Evolutionary conservation across 805 yeast species (phyloP), one percentile per base, ranked within the genome.

Genomic region (Ascoidea tarda): DNA sequence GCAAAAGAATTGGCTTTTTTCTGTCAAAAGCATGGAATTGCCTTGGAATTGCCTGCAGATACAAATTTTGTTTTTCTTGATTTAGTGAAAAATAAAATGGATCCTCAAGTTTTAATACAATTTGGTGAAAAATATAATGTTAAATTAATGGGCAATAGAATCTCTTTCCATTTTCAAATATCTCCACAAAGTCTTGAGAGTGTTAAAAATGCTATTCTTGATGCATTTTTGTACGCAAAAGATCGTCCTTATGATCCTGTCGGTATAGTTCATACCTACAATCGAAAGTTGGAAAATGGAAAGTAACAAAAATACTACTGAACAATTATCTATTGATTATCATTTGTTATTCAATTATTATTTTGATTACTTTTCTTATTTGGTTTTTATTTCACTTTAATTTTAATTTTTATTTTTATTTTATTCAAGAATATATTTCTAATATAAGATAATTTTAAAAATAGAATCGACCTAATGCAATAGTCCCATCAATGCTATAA

Each of bases 11-110:
- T 81, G 52, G 84, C 78, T 28, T 64, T 69, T 5, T 77, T 78
- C 62, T 80, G 86, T 61, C 60, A 63, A 48, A 64, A 67, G 45
- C 61, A 78, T 49, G 83, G 81, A 8, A 76, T 85, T 53, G 66
- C 71, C 33, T 68, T 86, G 55, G 83, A 78, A 61, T 71, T 77
- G n/a, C 96, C 96, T 2, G 84, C 81, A 3, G 81, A 89, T 56
- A 84, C 96, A 10, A 88, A 83, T 63, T 87, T 90, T 66, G 89
- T 90, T 47, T 87, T 87, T 61, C 60, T 87, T 51, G 91, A 89
- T 63, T 66, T 79, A 50, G 49, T 28, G 5, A 32, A 49, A 21
- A 33, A 46, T 16, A 51, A 51, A 8, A 53, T 61, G 58, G 55
- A 66, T 65, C 46, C 77, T 76, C 58, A 70, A 70, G 51, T 76